A percentile compares a stretch with the other conserved stretches of the same genome.
These are phyloP conservation scores for Daedaleopsis sinensis DNA, from an alignment of 768 basidiomycete species.

Conservation along the genomic window DNA sequence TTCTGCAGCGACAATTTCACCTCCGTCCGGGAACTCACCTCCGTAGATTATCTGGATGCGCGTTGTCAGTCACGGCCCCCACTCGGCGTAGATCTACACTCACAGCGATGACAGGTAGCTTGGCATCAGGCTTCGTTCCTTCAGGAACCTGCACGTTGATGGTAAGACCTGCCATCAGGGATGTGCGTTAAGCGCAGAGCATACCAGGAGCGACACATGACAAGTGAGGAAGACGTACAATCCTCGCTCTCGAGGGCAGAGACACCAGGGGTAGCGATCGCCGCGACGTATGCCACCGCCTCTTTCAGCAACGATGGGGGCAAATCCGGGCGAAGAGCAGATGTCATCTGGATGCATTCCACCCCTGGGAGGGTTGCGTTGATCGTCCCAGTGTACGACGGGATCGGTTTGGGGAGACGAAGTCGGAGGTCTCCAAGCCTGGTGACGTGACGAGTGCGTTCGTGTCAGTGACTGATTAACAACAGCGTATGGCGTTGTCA, in stretches of 20 bases:
- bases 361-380: background rate
- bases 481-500: background rate
- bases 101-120: conserved; percentile 57
- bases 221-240: background rate
- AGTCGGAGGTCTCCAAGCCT: conserved; percentile 20
- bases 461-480: background rate
- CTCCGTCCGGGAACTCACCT: background rate
- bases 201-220: background rate
- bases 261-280: conserved; percentile 12
- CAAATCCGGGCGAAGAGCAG: background rate
- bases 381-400: conserved; percentile 2
- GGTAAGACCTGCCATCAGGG: conserved; percentile 40
- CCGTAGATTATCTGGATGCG: background rate
- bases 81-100: conserved; percentile 20
- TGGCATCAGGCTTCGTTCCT: conserved; percentile 33
- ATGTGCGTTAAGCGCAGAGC: background rate
- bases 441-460: background rate
- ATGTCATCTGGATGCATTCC: conserved; percentile 9
- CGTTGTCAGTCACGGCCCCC: background rate
- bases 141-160: conserved; percentile 47
- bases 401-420: conserved; percentile 3
- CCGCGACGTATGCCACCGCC: background rate
- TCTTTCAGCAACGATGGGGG: conserved; percentile 46
- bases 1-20: background rate
- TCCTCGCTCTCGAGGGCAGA: background rate